A percentile compares a stretch with the other conserved stretches of the same genome.
phyloP scores from a whole-genome alignment of 1,139 yeast genomes.

The Zygosaccharomyces sapae region DNA sequence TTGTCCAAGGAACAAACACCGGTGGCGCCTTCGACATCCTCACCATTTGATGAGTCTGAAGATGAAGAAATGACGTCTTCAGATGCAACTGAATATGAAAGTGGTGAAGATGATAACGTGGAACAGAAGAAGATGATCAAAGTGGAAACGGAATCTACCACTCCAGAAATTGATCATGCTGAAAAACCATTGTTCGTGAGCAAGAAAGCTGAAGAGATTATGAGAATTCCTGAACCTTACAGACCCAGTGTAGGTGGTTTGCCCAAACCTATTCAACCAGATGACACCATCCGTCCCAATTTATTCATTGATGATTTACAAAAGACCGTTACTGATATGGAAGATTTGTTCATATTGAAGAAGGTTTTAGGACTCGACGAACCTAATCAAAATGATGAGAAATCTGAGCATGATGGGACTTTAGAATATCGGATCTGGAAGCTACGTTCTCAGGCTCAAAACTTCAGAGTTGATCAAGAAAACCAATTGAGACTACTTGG shows the following conservation, averaged over 20 bases:
- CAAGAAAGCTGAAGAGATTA: slow-evolving; percentile 17
- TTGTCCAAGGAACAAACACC: slow-evolving; percentile 26
- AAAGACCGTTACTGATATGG: slow-evolving; percentile 60
- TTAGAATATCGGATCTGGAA: slow-evolving; percentile 28
- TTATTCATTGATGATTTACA: slow-evolving; percentile 53
- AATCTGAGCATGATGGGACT: slow-evolving; percentile 9
- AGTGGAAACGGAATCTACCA: slow-evolving; percentile 31
- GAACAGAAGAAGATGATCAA: slow-evolving; percentile 22
- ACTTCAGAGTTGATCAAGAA: slow-evolving; percentile 17
- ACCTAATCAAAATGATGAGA: neutral
- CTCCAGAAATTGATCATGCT: slow-evolving; percentile 31
- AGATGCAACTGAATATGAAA: slow-evolving; percentile 37
- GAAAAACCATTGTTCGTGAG: slow-evolving; percentile 15
- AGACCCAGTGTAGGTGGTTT: slow-evolving; percentile 24
- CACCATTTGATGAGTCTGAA: slow-evolving; percentile 17
- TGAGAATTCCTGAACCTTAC: slow-evolving; percentile 20
- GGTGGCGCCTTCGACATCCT: slow-evolving; percentile 12
- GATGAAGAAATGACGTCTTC: slow-evolving; percentile 27
- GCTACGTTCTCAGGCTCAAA: slow-evolving; percentile 21
- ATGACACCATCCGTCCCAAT: slow-evolving; percentile 17
- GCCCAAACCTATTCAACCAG: slow-evolving; percentile 30
- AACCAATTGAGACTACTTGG: slow-evolving; percentile 26
- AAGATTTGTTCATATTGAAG: slow-evolving; percentile 57
- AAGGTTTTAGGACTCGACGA: slow-evolving; percentile 38
- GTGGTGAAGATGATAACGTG: slow-evolving; percentile 17